These are phyloP conservation scores for Salix dunnii DNA, from an alignment of 345 rosid genomes.

Conservation along the genomic window DNA sequence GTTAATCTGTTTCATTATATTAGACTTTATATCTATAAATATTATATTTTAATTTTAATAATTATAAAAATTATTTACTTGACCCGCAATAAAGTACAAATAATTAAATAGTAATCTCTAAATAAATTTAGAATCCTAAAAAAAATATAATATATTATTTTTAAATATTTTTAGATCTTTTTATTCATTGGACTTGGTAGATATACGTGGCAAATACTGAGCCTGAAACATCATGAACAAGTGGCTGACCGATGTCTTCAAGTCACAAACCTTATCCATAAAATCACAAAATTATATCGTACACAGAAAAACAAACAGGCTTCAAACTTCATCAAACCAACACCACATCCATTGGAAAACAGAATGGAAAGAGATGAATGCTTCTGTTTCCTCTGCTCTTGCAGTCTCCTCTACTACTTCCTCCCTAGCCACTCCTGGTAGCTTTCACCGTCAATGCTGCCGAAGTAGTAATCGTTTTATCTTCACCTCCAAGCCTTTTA, in stretches of 20 bases:
- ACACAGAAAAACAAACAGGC: not conserved
- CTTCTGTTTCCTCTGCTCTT: constrained; percentile 26
- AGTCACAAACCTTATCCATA: constrained; percentile 24
- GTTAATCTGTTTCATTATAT: too few species aligned
- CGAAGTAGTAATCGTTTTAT: not conserved
- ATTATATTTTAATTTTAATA: too few species aligned
- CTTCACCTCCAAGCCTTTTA: constrained; percentile 15
- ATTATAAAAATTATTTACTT: too few species aligned
- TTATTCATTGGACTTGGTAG: too few species aligned
- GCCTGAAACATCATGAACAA: not conserved
- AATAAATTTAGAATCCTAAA: too few species aligned
- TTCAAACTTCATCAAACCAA: not conserved
- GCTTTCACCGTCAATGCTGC: constrained; percentile 10
- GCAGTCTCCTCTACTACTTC: constrained; percentile 19
- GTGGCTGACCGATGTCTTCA: constrained; percentile 5
- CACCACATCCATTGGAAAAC: not conserved
- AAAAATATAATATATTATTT: too few species aligned
- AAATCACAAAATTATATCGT: constrained; percentile 9
- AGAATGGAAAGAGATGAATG: constrained; percentile 46
- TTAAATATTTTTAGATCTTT: too few species aligned
- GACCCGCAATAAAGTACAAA: too few species aligned
- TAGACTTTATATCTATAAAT: too few species aligned
- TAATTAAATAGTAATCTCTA: too few species aligned
- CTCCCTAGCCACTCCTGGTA: constrained; percentile 8
- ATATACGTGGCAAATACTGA: not conserved